Base-by-base conservation (phyloP, 805 yeast genomes). In the Scheffersomyces stipitis region DNA sequence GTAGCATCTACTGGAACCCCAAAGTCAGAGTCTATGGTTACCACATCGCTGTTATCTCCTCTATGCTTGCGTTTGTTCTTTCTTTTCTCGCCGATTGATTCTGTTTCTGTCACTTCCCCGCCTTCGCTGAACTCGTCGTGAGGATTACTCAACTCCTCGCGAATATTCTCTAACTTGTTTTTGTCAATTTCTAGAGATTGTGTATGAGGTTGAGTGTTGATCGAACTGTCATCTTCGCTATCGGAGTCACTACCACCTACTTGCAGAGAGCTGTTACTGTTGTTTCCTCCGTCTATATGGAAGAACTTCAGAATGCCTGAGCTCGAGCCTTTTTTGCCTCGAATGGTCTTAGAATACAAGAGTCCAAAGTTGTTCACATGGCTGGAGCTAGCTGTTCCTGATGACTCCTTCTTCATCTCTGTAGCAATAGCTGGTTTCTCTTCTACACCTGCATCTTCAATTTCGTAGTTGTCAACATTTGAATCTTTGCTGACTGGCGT, bases 1-100 rank as follows among this genome's bases (percentile, higher is more conserved):
- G 33, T 45, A 1, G 54, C 32, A 30, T 46, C 46, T 4, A 57
- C 54, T 1, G 61, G 57, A 5, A 56, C 61, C 1, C 61, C 63
- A 40, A 58, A 58, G 31, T 60, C 64, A 41, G 61, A 56, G 33
- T 58, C 62, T 20, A 60, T 52, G 5, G 62, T 54, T 12, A 52
- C 33, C 2, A 32, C 47, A 34, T 57, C 62, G 17, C 48, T 42
- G 3, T 37, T 43, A 28, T 52, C 54, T 23, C 16, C 15, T 26
- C 34, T 34, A 14, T 24, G 24, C 22, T 31, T 33, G 30, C 24
- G 18, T 10, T 12, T 18, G 3, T 28, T 13, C 17, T 33, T 17
- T 15, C 32, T 10, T 4, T 26, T 31, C n/a, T 18, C 13, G 12
- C 27, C 33, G 8, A 31, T 29, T 9, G 27, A 35, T n/a, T 48